These are phyloP conservation scores for Verticillium longisporum DNA, from an alignment of 2,329 filamentous ascomycete species.

Conservation along the genomic window DNA sequence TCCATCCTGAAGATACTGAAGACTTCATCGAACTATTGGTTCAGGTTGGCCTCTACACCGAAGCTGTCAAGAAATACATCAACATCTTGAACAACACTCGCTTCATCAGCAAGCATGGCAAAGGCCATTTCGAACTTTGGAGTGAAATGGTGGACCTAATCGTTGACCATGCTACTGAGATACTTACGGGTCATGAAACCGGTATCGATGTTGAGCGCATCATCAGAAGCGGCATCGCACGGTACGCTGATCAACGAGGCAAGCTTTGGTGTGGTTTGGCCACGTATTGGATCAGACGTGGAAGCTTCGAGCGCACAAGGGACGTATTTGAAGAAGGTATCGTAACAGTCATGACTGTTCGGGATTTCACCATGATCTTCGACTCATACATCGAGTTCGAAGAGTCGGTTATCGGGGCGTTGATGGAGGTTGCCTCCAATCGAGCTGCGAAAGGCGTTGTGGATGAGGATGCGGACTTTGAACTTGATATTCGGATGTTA, in stretches of 20 bases:
- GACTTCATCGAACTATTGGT: conserved; percentile 89
- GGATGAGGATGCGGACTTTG: conserved; percentile 83
- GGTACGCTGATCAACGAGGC: conserved; percentile 89
- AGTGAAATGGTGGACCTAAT: conserved; percentile 94
- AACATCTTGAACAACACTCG: conserved; percentile 83
- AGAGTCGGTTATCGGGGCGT: conserved; percentile 83
- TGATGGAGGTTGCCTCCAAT: conserved; percentile 81
- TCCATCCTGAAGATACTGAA: conserved; percentile 90
- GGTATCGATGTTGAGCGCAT: conserved; percentile 90
- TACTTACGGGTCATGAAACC: conserved; percentile 72
- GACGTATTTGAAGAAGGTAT: conserved; percentile 96
- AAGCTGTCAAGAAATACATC: conserved; percentile 88
- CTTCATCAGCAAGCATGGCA: conserved; percentile 88
- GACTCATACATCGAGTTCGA: conserved; percentile 96
- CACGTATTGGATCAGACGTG: conserved; percentile 92
- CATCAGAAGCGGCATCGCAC: conserved; percentile 81
- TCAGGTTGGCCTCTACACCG: conserved; percentile 76
- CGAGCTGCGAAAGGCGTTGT: conserved; percentile 72
- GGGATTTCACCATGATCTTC: conserved; percentile 94
- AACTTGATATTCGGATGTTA: conserved; percentile 95
- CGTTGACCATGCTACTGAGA: conserved; percentile 81
- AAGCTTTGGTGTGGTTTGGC: conserved; percentile 93
- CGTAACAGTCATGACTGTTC: conserved; percentile 96
- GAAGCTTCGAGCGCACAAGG: conserved; percentile 85
- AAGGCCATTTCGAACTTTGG: conserved; percentile 95